These are phyloP conservation scores for Annona squamosa DNA, from an alignment of 164 flowering plant genomes.

Conservation along the genomic window DNA sequence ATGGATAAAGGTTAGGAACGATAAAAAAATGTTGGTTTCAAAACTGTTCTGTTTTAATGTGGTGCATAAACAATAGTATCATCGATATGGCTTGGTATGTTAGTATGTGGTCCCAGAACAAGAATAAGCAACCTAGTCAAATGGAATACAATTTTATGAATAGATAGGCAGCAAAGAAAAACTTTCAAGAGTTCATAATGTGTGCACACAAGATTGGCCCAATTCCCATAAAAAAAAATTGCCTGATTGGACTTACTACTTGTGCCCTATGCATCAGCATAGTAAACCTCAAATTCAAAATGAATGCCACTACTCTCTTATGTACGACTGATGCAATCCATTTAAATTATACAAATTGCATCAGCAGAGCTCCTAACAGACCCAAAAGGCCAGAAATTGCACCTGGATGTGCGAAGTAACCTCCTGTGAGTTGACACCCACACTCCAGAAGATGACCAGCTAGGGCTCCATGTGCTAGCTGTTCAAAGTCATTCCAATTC, in stretches of 20 bases:
- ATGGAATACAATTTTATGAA: too few relatives aligned
- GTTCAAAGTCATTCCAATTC: conserved; percentile 80
- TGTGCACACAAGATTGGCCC: too few relatives aligned
- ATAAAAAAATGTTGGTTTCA: too few relatives aligned
- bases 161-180: too few relatives aligned
- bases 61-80: too few relatives aligned
- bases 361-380: background rate
- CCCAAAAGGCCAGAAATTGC: background rate
- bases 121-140: too few relatives aligned
- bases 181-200: too few relatives aligned
- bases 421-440: conserved; percentile 99
- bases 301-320: background rate
- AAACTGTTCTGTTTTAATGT: too few relatives aligned
- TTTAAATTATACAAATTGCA: background rate
- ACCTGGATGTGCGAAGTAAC: conserved; percentile 98
- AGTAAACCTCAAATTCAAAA: background rate
- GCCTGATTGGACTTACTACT: background rate
- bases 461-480: conserved; percentile 76
- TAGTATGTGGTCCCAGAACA: too few relatives aligned
- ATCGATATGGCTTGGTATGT: too few relatives aligned
- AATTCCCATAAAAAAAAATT: too few relatives aligned
- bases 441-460: conserved; percentile 98
- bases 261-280: background rate
- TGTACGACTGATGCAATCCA: background rate
- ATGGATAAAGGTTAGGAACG: too few relatives aligned